phyloP scores from a whole-genome alignment of 345 rosid genomes.

The Eucalyptus curtisii region DNA sequence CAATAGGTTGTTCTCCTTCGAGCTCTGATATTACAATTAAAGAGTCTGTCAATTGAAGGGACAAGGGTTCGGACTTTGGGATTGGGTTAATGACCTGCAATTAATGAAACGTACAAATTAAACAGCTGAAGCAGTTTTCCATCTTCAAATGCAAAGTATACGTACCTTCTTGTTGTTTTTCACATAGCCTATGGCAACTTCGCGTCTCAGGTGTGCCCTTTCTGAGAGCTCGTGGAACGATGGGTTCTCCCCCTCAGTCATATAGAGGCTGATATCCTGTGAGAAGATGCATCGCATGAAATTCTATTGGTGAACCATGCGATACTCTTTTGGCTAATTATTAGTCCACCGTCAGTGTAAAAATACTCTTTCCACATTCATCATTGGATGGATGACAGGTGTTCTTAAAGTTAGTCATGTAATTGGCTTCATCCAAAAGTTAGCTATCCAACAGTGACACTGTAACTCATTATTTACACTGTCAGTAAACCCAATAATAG shows the following conservation, averaged over 20 bases:
- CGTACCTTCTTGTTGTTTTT: slow-evolving; percentile 55
- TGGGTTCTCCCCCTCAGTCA: slow-evolving; percentile 74
- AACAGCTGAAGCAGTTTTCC: too few species aligned
- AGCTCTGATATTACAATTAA: slow-evolving; percentile 90
- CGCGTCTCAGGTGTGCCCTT: slow-evolving; percentile 64
- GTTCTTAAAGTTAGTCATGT: neutral
- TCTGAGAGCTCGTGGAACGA: slow-evolving; percentile 75
- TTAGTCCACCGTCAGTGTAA: neutral
- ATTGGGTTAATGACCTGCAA: slow-evolving; percentile 76
- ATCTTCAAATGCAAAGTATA: neutral
- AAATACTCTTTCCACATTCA: neutral
- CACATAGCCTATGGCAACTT: slow-evolving; percentile 86
- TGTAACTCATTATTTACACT: neutral
- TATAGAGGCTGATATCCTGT: slow-evolving; percentile 74
- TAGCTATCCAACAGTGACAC: neutral
- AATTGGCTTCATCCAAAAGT: neutral
- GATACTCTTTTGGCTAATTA: neutral
- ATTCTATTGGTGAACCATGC: neutral
- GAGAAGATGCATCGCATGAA: neutral
- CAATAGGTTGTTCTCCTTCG: slow-evolving; percentile 64
- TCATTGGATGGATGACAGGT: neutral
- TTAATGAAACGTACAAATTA: neutral
- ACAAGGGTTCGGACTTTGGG: slow-evolving; percentile 53
- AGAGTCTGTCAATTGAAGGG: slow-evolving; percentile 42
- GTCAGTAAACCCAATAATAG: neutral